Evolutionary conservation across 164 flowering plant genomes (phyloP), one percentile per base, ranked within the genome.

Genomic region (Aristolochia contorta): DNA sequence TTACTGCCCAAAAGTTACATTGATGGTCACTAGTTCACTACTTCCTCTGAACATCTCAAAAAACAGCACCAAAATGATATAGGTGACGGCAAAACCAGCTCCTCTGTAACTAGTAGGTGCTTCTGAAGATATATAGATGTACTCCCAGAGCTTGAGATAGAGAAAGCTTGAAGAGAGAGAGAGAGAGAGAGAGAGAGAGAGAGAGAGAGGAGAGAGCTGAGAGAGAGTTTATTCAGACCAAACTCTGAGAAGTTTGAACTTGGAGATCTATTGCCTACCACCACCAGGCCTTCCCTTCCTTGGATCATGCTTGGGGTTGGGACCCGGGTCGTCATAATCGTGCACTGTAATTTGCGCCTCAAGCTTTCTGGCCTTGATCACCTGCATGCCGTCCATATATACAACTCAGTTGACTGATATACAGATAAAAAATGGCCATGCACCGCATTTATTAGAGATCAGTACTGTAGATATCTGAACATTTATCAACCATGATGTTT

Each of bases 251-350:
- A 25, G 18, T 18, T 30, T 23, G 56, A 64, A 25, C 20, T 18
- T 19, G 13, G 56, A 64, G 60, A 9, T 60, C 43, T 37, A 37
- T 37, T 37, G 43, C 43, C 43, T 37, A 37, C 65, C 65, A 56
- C 50, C 41, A 19, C 59, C 64, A 7, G 64, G 64, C 69, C 30
- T 66, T 22, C 68, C 63, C 47, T 56, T 67, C 65, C 21, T 66
- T 5, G 68, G 68, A 21, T 66, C 70, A 20, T 71, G 70, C 56
- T 23, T 62, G 13, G 67, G 47, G 59, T 71, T 66, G n/a, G 70
- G 54, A 30, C 62, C 68, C 22, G 65, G 68, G 19, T 67, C 56
- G 32, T 67, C 74, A 56, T 75, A 75, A 63, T 75, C 78, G 24
- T 54, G 47, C 51, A 54, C 1, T 22, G 43, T 37, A 12, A 47